These are phyloP conservation scores for Macadamia integrifolia DNA, from an alignment of 164 flowering plant genomes.

Conservation along the genomic window DNA sequence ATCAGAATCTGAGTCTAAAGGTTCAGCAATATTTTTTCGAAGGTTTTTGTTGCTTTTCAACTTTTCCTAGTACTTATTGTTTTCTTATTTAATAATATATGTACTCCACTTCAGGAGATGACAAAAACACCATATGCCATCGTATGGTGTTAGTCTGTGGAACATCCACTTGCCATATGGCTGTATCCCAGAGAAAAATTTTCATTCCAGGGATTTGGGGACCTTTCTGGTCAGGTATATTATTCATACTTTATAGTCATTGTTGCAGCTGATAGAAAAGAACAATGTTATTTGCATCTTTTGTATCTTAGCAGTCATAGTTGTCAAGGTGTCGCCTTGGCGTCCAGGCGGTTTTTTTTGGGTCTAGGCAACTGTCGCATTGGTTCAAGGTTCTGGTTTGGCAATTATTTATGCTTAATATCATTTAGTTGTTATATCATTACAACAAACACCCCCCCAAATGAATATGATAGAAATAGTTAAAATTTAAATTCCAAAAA, in stretches of 20 bases:
- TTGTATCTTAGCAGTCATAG: not conserved
- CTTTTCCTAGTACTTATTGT: not conserved
- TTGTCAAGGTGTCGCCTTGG: no score
- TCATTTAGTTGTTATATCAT: no score
- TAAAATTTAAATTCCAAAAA: no score
- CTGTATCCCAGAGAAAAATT: slow-evolving; percentile 62
- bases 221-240: slow-evolving; percentile 93
- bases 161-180: slow-evolving; percentile 97
- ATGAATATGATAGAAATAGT: no score
- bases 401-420: no score
- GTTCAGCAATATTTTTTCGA: slow-evolving; percentile 22
- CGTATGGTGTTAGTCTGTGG: slow-evolving; percentile 96
- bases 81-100: slow-evolving; percentile 6
- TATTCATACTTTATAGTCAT: not conserved
- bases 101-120: slow-evolving; percentile 35
- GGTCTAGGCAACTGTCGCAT: no score
- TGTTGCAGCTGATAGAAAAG: not conserved
- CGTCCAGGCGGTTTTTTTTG: no score
- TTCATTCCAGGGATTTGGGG: slow-evolving; percentile 99
- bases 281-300: not conserved
- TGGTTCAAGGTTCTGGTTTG: no score
- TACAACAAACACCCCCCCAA: no score
- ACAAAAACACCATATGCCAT: slow-evolving; percentile 52
- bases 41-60: not conserved
- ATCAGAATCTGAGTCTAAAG: slow-evolving; percentile 41